A percentile compares a stretch with the other conserved stretches of the same genome.
phyloP scores from a whole-genome alignment of 768 basidiomycete species.

The Russula lepida region DNA sequence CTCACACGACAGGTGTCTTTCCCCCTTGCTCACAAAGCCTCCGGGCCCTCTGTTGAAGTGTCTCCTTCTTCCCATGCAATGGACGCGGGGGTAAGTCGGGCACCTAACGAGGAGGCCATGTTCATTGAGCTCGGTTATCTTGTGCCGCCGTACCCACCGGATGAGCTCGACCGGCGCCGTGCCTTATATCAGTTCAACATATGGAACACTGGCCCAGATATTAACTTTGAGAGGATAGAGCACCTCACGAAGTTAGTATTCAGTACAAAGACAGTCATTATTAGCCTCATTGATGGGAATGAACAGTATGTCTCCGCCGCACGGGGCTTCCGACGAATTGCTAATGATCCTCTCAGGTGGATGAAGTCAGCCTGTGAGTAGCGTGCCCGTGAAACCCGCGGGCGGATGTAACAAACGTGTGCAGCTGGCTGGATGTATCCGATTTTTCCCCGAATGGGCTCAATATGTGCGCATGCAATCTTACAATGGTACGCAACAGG shows the following conservation, averaged over 20 bases:
- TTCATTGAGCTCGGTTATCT: constrained; percentile 60
- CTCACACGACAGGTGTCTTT: constrained; percentile 58
- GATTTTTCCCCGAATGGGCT: constrained; percentile 46
- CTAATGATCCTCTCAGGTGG: constrained; percentile 45
- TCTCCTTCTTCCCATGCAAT: constrained; percentile 23
- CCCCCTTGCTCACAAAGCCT: constrained; percentile 40
- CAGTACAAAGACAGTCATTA: constrained; percentile 75
- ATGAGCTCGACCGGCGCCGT: constrained; percentile 73
- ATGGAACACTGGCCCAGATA: constrained; percentile 76
- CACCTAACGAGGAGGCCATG: constrained; percentile 60
- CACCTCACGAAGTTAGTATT: constrained; percentile 92
- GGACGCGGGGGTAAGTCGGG: constrained; percentile 36
- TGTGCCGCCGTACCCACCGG: constrained; percentile 72
- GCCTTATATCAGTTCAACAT: constrained; percentile 93
- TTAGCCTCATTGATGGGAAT: constrained; percentile 75
- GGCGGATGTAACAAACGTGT: background rate
- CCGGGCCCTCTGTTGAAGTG: background rate
- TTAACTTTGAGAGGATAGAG: constrained; percentile 89
- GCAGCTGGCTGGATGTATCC: constrained; percentile 40
- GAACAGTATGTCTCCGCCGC: constrained; percentile 52
- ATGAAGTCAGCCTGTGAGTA: constrained; percentile 79
- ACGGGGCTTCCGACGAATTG: background rate
- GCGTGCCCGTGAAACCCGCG: background rate
- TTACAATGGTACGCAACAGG: constrained; percentile 51
- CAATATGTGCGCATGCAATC: constrained; percentile 80